Conservation (phyloP, 192 early-diverging fungal species). For the Coemansia pectinata region DNA sequence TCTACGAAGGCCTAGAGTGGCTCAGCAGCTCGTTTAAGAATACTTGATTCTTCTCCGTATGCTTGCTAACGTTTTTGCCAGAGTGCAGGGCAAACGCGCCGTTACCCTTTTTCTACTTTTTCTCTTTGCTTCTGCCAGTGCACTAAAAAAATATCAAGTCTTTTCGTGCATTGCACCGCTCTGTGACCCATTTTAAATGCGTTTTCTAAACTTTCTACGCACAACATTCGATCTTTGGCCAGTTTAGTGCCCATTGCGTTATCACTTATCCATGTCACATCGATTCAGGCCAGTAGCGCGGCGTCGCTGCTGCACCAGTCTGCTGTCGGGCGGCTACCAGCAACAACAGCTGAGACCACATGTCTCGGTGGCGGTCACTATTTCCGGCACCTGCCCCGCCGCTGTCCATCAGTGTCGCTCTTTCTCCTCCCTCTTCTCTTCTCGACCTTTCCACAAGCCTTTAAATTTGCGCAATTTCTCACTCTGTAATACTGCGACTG, state of each 20-base stretch:
- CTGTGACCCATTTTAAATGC: too few relatives aligned
- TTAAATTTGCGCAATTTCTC: constrained; percentile 4
- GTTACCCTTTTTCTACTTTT: not conserved
- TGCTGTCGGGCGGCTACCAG: not conserved
- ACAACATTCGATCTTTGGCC: not conserved
- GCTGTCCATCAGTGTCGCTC: not conserved
- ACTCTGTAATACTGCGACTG: not conserved
- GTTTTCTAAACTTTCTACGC: too few relatives aligned
- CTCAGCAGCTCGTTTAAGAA: constrained; percentile 64
- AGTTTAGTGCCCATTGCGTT: too few relatives aligned
- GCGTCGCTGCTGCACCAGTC: not conserved
- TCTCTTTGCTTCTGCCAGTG: constrained; percentile 1
- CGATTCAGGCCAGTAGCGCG: not conserved
- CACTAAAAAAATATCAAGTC: constrained; percentile 3
- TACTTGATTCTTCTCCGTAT: not conserved
- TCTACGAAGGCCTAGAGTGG: constrained; percentile 98
- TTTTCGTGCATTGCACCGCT: too few relatives aligned
- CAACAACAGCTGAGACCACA: not conserved
- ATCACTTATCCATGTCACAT: not conserved
- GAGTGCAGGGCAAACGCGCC: not conserved
- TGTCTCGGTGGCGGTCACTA: not conserved
- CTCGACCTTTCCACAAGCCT: not conserved
- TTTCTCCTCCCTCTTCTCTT: not conserved
- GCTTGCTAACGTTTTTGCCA: not conserved
- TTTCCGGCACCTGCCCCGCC: not conserved